Conservation (phyloP, 2,329 filamentous ascomycete species). For the Pyrenochaeta sp. region DNA sequence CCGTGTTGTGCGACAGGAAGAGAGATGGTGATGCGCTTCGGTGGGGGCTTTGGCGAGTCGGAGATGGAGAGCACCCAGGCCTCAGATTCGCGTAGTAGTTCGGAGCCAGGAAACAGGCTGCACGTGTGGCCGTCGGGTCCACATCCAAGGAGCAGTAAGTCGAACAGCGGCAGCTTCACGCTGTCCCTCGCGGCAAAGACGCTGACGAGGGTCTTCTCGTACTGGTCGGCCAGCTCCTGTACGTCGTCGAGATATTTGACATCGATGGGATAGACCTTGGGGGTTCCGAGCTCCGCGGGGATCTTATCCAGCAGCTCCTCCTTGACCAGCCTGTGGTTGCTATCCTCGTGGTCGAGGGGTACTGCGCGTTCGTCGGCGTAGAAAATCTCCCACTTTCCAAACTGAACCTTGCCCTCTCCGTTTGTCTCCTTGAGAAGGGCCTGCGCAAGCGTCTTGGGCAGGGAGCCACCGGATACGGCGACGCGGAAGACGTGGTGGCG, state of each 20-base stretch:
- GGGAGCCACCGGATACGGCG: constrained; percentile 90
- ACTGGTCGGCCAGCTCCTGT: constrained; percentile 91
- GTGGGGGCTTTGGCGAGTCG: constrained; percentile 93
- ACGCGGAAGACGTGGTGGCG: constrained; percentile 89
- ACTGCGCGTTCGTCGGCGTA: constrained; percentile 98
- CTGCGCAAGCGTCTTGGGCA: constrained; percentile 86
- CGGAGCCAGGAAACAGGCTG: constrained; percentile 91
- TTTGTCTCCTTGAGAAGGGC: constrained; percentile 72
- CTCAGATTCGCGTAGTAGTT: constrained; percentile 81
- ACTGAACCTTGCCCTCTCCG: constrained; percentile 71
- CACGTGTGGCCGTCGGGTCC: constrained; percentile 98
- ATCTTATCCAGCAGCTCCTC: constrained; percentile 89
- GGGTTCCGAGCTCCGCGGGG: constrained; percentile 69
- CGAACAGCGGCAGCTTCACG: constrained; percentile 93
- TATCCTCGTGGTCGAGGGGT: constrained; percentile 88
- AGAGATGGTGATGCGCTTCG: constrained; percentile 88
- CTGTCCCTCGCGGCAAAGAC: constrained; percentile 92
- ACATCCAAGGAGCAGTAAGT: constrained; percentile 90
- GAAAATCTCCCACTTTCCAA: constrained; percentile 95
- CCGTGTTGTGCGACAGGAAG: constrained; percentile 89
- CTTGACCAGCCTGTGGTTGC: constrained; percentile 91
- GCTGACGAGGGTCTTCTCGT: constrained; percentile 85
- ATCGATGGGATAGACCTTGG: constrained; percentile 82
- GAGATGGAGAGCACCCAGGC: constrained; percentile 93
- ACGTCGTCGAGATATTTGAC: constrained; percentile 72